Evolutionary conservation across 2,329 filamentous ascomycete species (phyloP).

Genomic region (Teratosphaeria viscida): DNA sequence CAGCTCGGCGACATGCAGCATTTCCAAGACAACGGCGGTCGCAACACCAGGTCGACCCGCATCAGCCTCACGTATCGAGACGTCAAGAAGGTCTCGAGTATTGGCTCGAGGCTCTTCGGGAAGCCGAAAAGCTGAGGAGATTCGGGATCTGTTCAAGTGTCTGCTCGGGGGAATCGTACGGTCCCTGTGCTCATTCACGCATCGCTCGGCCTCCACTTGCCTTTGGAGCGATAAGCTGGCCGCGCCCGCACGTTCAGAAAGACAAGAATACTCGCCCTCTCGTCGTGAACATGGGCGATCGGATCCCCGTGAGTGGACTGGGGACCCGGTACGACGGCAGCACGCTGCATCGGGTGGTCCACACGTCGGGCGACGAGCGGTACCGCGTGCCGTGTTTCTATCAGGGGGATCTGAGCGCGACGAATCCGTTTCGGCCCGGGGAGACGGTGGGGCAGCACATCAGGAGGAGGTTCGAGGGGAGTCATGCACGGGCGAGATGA

Average conservation of each 20-base stretch:
- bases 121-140: slow-evolving; percentile 10
- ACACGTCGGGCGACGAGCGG: slow-evolving; percentile 28
- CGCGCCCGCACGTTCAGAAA: not conserved
- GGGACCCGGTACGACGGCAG: slow-evolving; percentile 30
- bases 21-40: slow-evolving; percentile 37
- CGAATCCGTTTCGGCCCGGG: slow-evolving; percentile 13
- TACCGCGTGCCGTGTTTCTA: slow-evolving; percentile 41
- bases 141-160: not conserved
- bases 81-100: slow-evolving; percentile 68
- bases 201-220: not conserved
- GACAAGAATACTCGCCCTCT: not conserved
- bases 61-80: slow-evolving; percentile 77
- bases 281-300: slow-evolving; percentile 41
- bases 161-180: not conserved
- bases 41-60: slow-evolving; percentile 49
- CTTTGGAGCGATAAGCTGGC: not conserved
- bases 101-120: slow-evolving; percentile 57
- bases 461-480: slow-evolving; percentile 10
- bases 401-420: slow-evolving; percentile 10
- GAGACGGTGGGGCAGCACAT: slow-evolving; percentile 16
- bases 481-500: not conserved
- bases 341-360: slow-evolving; percentile 37
- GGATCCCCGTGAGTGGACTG: slow-evolving; percentile 38
- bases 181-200: not conserved
- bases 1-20: slow-evolving; percentile 45